A percentile compares a stretch with the other conserved stretches of the same genome.
These are phyloP conservation scores for Paxillus ammoniavirescens DNA, from an alignment of 768 basidiomycete species.

Conservation along the genomic window DNA sequence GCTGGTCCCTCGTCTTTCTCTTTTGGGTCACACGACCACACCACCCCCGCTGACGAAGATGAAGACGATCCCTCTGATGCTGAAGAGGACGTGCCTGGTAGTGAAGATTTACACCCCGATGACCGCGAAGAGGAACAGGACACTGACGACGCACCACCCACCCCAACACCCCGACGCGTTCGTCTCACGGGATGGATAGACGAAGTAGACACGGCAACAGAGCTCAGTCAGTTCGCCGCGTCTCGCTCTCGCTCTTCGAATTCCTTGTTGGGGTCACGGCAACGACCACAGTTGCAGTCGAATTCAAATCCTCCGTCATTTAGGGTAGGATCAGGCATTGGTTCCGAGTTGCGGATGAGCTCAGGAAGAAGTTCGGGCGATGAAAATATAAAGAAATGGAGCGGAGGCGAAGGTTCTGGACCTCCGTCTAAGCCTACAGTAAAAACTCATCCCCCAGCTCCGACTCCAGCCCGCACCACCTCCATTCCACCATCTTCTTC, in stretches of 20 bases:
- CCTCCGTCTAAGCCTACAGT: neutral
- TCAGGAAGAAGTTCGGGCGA: neutral
- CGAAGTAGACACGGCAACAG: conserved; percentile 49
- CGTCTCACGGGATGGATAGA: conserved; percentile 56
- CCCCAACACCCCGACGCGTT: conserved; percentile 30
- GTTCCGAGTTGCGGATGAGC: neutral
- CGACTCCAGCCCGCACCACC: neutral
- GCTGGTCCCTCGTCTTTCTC: conserved; percentile 7
- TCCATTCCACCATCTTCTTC: neutral
- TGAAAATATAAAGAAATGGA: neutral
- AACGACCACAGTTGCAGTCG: neutral
- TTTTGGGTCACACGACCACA: neutral
- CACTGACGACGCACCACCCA: conserved; percentile 17
- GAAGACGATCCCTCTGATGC: neutral
- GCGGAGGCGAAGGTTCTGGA: neutral
- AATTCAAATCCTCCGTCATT: neutral
- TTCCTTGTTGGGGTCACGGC: no score
- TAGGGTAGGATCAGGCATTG: neutral
- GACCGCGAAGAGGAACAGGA: conserved; percentile 7
- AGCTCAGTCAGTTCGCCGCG: conserved; percentile 49
- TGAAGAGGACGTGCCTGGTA: neutral
- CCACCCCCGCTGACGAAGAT: neutral
- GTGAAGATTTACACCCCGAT: neutral
- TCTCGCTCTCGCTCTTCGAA: conserved; percentile 16
- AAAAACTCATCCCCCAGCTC: neutral